phyloP scores from a whole-genome alignment of 805 yeast species.

The Cyberlindnera americana region DNA sequence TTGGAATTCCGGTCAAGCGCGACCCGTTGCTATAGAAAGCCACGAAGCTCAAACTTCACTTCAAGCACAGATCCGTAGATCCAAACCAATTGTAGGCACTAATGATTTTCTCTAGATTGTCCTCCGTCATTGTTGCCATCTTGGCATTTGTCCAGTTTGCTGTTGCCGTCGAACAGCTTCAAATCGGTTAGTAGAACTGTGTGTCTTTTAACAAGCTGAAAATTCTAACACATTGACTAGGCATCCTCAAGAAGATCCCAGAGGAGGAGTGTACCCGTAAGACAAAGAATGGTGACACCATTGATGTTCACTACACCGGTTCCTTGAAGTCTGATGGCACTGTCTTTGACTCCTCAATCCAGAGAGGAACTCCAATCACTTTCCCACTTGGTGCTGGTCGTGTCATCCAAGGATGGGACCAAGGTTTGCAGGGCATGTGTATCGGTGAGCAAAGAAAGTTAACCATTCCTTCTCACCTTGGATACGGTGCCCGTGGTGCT shows the following conservation, averaged over 20 bases:
- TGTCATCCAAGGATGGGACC: conserved; percentile 90
- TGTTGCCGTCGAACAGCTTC: conserved; percentile 10
- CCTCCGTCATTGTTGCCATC: not conserved
- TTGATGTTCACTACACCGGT: conserved; percentile 81
- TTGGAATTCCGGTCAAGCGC: too few species aligned
- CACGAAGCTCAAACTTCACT: not conserved
- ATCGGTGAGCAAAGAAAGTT: conserved; percentile 81
- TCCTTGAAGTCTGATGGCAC: conserved; percentile 55
- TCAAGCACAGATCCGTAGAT: too few species aligned
- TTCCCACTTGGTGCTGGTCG: conserved; percentile 75
- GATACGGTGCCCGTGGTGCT: conserved; percentile 73
- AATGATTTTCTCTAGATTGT: not conserved
- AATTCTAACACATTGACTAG: conserved; percentile 20
- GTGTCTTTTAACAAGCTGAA: not conserved
- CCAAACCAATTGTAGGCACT: not conserved
- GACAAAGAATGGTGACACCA: conserved; percentile 61
- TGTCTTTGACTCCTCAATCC: conserved; percentile 70
- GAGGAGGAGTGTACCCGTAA: conserved; percentile 50
- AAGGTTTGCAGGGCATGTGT: conserved; percentile 74
- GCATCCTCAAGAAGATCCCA: conserved; percentile 46
- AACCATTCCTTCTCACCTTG: conserved; percentile 74
- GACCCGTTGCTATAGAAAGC: not conserved
- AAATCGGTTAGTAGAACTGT: conserved; percentile 9
- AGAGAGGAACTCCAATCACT: conserved; percentile 61
- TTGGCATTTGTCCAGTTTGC: conserved; percentile 1